A percentile compares a stretch with the other conserved stretches of the same genome.
These are phyloP conservation scores for Globisporangium mamillatum DNA, from an alignment of 352 stramenopile species.

Conservation along the genomic window DNA sequence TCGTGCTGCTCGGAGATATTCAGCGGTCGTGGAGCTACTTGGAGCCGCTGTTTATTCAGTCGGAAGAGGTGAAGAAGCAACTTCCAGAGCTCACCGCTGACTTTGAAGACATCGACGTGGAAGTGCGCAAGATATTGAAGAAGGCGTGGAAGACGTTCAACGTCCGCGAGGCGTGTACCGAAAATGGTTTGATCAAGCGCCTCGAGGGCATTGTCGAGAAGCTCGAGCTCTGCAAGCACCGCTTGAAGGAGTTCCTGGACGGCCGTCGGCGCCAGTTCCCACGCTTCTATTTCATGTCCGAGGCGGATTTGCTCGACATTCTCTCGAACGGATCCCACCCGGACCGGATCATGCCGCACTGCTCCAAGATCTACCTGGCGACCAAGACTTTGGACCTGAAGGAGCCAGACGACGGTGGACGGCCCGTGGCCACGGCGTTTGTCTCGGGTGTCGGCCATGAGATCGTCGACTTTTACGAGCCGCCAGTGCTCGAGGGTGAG, in stretches of 20 bases:
- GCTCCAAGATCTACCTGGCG: conserved; percentile 95
- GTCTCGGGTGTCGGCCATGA: conserved; percentile 94
- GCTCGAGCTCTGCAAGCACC: conserved; percentile 94
- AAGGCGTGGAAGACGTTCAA: conserved; percentile 88
- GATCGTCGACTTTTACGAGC: conserved; percentile 90
- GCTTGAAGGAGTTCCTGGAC: conserved; percentile 94
- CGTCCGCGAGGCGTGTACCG: conserved; percentile 89
- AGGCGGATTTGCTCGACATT: conserved; percentile 94
- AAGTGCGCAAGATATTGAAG: conserved; percentile 88
- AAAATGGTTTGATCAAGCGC: conserved; percentile 80
- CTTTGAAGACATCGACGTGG: conserved; percentile 93
- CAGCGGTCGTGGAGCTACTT: conserved; percentile 96
- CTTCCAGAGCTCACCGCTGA: conserved; percentile 91
- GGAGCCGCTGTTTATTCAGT: conserved; percentile 95
- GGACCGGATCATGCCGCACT: conserved; percentile 93
- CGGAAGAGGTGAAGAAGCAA: conserved; percentile 96
- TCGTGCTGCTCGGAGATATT: conserved; percentile 93
- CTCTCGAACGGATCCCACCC: conserved; percentile 94
- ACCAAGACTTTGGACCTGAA: conserved; percentile 91
- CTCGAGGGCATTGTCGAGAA: conserved; percentile 92
- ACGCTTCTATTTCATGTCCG: conserved; percentile 91
- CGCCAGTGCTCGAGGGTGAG: conserved; percentile 93
- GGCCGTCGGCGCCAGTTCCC: conserved; percentile 93
- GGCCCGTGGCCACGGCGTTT: conserved; percentile 88
- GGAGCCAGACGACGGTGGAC: conserved; percentile 43